Conservation (phyloP, 1,139 yeast genomes). For the Tardiomyces digboiensis region DNA sequence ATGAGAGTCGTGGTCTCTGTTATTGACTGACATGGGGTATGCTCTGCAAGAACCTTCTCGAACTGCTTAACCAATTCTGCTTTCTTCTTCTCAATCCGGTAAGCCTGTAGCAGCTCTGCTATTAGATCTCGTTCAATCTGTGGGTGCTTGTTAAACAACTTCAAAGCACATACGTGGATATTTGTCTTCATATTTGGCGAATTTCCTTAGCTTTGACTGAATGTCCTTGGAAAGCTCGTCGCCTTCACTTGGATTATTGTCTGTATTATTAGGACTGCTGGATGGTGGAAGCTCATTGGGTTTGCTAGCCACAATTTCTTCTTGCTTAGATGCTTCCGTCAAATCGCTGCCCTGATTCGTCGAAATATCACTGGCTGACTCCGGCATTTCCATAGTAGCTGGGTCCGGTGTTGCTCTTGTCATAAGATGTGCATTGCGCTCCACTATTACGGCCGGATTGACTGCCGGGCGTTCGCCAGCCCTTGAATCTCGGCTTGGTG, state of each 20-base stretch:
- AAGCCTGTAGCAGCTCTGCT: slow-evolving; percentile 56
- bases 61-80: slow-evolving; percentile 52
- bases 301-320: too few species aligned
- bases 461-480: neutral
- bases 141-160: too few species aligned
- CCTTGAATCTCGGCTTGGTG: slow-evolving; percentile 1
- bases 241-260: neutral
- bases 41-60: slow-evolving; percentile 64
- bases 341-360: too few species aligned
- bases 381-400: slow-evolving; percentile 6
- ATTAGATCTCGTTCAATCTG: too few species aligned
- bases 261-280: neutral
- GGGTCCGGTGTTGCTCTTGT: slow-evolving; percentile 21
- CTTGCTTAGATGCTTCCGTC: too few species aligned
- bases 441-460: slow-evolving; percentile 15
- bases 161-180: slow-evolving; percentile 46
- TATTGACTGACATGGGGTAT: slow-evolving; percentile 72
- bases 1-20: slow-evolving; percentile 61
- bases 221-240: slow-evolving; percentile 29
- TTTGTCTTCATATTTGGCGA: slow-evolving; percentile 80
- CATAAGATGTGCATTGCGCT: slow-evolving; percentile 19
- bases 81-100: slow-evolving; percentile 68
- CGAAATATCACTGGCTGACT: neutral
- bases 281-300: too few species aligned
- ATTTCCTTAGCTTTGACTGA: slow-evolving; percentile 59